Evolutionary conservation across 257 asterid species (phyloP).

Genomic region (Petrea volubilis): DNA sequence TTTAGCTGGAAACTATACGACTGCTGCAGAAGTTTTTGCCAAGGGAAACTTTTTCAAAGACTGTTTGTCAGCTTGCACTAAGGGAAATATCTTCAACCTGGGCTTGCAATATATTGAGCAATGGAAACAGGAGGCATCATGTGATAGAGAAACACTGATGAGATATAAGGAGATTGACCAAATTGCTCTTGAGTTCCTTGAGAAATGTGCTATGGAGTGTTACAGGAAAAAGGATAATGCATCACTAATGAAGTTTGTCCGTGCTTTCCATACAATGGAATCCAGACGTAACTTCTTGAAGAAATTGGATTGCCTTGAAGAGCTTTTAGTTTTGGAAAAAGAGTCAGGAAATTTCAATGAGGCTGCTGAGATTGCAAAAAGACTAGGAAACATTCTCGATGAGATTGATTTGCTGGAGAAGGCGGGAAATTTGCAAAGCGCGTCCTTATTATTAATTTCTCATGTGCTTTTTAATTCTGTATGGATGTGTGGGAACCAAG

Average conservation of each 20-base stretch:
- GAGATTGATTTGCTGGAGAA: conserved; percentile 46
- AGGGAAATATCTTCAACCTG: conserved; percentile 43
- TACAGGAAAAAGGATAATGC: conserved; percentile 28
- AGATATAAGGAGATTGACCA: conserved; percentile 26
- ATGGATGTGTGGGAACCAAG: conserved; percentile 42
- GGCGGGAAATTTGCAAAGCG: conserved; percentile 29
- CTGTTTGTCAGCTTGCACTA: conserved; percentile 50
- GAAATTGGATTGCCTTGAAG: conserved; percentile 43
- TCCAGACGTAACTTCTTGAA: conserved; percentile 48
- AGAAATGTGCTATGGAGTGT: conserved; percentile 42
- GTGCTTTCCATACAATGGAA: conserved; percentile 45
- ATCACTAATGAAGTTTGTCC: conserved; percentile 49
- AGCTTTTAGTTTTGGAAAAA: conserved; percentile 50
- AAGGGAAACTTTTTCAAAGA: conserved; percentile 43
- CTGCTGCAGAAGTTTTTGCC: conserved; percentile 51
- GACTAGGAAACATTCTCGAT: conserved; percentile 37
- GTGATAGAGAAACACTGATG: neutral
- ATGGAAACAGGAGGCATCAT: conserved; percentile 48
- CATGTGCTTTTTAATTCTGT: conserved; percentile 42
- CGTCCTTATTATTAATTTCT: conserved; percentile 36
- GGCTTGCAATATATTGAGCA: conserved; percentile 50
- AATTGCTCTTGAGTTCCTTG: conserved; percentile 47
- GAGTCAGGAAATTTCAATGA: conserved; percentile 52
- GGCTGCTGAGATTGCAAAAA: conserved; percentile 55
- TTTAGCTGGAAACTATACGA: conserved; percentile 42